Base-by-base conservation (phyloP, 208 protist genomes). In the Crithidia fasciculata region DNA sequence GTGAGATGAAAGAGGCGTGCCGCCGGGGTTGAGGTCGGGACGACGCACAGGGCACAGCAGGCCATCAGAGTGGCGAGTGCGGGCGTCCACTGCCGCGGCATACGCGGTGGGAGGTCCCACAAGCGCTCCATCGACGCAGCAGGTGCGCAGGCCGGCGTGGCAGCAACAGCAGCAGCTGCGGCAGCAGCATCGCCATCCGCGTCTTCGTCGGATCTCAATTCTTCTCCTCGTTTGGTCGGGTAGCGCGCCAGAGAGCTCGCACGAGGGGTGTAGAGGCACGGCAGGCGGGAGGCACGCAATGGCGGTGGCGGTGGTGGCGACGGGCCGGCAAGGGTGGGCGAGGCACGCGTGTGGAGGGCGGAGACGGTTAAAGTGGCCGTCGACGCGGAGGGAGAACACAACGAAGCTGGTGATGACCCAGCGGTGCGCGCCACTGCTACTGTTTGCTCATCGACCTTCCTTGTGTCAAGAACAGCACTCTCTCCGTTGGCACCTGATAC, bases 21-120 rank as follows among this genome's bases (percentile, higher is more conserved):
- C 5, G 45, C 52, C 4, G 37, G 54, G n/a, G 45, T 57, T 5
- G 60, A 43, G 15, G 66, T 45, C 39, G 74, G 52, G 5, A 44
- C 13, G 18, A 79, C n/a, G 50, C 74, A 79, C 8, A 79, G 67
- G 12, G 43, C 18, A 60, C 74, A 79, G 41, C 74, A 79, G 28
- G 67, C 60, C 74, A 79, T 79, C 15, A 74, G 19, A 0, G 74
- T 79, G 52, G 74, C 58, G 4, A 79, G 74, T 15, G 53, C 53
- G 8, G 74, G 61, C 8, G 74, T 74, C 74, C 74, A 79, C 18
- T 28, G 18, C 39, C 7, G 67, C 37, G 74, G 74, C 15, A 74
- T 67, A 8, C 74, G 54, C 19, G 61, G 5, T 8, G 74, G 68
- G 19, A 79, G 44, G 41, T 79, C 67, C 74, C 74, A 79, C 19